Evolutionary conservation across 148 eudicot genomes (phyloP), one percentile per base, ranked within the genome.

Genomic region (Bassia scoparia): DNA sequence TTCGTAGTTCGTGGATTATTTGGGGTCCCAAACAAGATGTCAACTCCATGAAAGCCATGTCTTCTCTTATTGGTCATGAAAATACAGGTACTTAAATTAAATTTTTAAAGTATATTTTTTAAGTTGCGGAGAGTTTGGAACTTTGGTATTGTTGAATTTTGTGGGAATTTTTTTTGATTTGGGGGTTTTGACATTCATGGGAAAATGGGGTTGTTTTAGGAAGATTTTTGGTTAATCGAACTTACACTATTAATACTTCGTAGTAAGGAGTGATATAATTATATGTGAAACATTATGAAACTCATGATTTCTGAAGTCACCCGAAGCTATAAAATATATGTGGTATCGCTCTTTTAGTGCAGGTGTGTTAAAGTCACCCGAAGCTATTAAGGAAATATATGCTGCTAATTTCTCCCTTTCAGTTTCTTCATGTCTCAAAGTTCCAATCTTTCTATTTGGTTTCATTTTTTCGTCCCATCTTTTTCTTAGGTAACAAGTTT

Each of bases 21-120:
- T 75, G 77, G 77, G 77, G 77, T 12, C 77, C 77, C 2, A 27
- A 27, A 0, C 77, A 75, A 41, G 77, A 75, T 54, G 56, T 67
- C 69, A 38, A 75, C 29, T 75, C 77, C 21, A 27, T 67, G 21
- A 37, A 67, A 37, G 71, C 41, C 44, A 75, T 75, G 77, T 67
- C 71, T 5, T 53, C 56, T 75, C 21, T 75, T 29, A 71, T 74
- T 53, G 43, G 67, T 56, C 56, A 55, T 11, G 77, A 74, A 67
- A 38, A 67, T 35, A 71, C 77, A 54, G 77, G 77, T 75, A 33
- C 27, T 23, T 49, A 18, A n/a, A 7, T 61, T 59, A 17, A 43
- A 8, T 27, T 37, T 35, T 24, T 30, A 41, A 37, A 37, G 41
- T 20, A n/a, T 6, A 2, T 71, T 37, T 30, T 27, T 5, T 9